Base-by-base conservation (phyloP, 495 filamentous ascomycete genomes). In the Penicillium pulvis region DNA sequence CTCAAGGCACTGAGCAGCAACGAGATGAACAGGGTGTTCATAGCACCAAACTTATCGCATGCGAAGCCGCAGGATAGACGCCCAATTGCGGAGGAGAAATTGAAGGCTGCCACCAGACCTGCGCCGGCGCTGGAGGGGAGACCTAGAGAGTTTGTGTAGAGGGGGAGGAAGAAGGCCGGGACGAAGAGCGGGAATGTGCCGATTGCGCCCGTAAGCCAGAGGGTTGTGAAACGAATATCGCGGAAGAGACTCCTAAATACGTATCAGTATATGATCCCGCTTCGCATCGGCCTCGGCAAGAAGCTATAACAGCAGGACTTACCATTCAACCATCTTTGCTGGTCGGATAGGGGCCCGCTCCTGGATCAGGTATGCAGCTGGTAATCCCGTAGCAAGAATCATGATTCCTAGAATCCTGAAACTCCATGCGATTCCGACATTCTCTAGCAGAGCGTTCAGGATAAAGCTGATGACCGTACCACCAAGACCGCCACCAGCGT, bases 161-260 rank as follows among this genome's bases (percentile, higher is more conserved):
- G 65, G 0, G 85, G 84, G 1, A 87, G 64, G 63, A 84, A 86
- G 68, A 84, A 85, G 0, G 83, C 80, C 1, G 84, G 84, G 2
- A 87, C 83, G 51, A 85, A 79, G 9, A 86, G 75, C 0, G 84
- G 79, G 62, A 87, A 87, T 19, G 82, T 85, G 3, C 75, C 84
- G n/a, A 86, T 80, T 3, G 79, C 81, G 3, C 81, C 81, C 3
- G 75, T 76, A 6, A 81, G 49, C 58, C 85, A 86, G 30, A 87
- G 68, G 0, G 79, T 69, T 6, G 68, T 46, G 63, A 86, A 87
- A 24, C 73, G 76, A 8, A 74, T 42, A 55, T 81, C 75, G 16
- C 72, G 74, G 59, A 86, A 82, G 16, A 85, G 68, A 26, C 69
- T 62, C 79, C 77, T 79, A n/a, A 16, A 46, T 12, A 24, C 19